Base-by-base conservation (phyloP, 2,329 filamentous ascomycete species). In the Emmonsia crescens region DNA sequence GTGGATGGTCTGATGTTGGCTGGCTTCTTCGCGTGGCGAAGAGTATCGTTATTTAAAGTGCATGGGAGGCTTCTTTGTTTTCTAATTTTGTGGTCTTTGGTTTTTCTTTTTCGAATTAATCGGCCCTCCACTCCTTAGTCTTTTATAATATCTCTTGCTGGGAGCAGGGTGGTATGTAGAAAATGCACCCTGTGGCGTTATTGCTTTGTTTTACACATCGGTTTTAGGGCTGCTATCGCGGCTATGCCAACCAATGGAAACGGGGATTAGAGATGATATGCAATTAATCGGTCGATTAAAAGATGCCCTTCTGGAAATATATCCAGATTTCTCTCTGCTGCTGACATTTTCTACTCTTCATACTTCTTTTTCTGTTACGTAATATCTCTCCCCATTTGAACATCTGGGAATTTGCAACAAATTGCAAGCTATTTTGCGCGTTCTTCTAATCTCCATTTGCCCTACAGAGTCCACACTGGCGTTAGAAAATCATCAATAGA, bases 1-100 rank as follows among this genome's bases (percentile, higher is more conserved):
- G 80, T 5, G 81, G 81, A 0, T 85, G 83, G 83, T 77, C 80
- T 63, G 83, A 85, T 73, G 82, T 80, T 38, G 77, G 79, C 36
- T 85, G 83, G 83, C 68, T 85, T 62, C 70, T 85, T 62, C 80
- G 80, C 57, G 78, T 82, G 49, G 80, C 82, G 58, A 75, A 69
- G 62, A 71, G 68, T 56, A 69, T 72, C n/a, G 64, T 75, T 24
- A 63, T 60, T 33, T 60, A 55, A 55, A 21, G 2, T 12, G 6
- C 31, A 12, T 2, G 29, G 21, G 24, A 48, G 36, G 14, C 59
- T 9, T 31, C 10, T n/a, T 40, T 52, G 24, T 16, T 55, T 33
- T 19, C 2, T 24, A 9, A 5, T 29, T 55, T 55, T 12, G n/a
- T n/a, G n/a, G n/a, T n/a, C 12, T 40, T 36, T 24, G 10, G 9